Percentiles rank a stretch among this genome's conserved stretches.
These are phyloP conservation scores for Aschersonia sp. DNA, from an alignment of 2,329 filamentous ascomycete species.

Conservation along the genomic window DNA sequence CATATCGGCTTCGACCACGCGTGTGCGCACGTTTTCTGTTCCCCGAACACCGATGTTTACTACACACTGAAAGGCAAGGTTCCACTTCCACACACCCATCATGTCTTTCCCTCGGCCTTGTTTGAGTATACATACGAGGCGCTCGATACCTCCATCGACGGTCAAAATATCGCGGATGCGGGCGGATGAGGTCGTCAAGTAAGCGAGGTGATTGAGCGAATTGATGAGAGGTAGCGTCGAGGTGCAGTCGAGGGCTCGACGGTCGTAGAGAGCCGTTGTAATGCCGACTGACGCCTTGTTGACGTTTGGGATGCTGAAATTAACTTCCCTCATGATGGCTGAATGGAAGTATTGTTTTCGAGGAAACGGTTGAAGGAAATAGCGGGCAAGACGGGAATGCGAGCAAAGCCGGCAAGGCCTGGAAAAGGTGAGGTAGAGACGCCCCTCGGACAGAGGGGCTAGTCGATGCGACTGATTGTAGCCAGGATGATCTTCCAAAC, in stretches of 20 bases:
- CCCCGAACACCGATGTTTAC: conserved; percentile 97
- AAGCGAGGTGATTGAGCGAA: conserved; percentile 95
- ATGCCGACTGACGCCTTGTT: conserved; percentile 99
- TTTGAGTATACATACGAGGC: conserved; percentile 94
- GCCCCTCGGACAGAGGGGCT: conserved; percentile 6
- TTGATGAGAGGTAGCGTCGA: conserved; percentile 96
- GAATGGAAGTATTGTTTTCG: conserved; percentile 3
- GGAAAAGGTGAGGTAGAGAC: conserved; percentile 1
- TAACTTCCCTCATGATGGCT: conserved; percentile 91
- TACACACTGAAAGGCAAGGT: conserved; percentile 94
- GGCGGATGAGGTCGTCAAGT: conserved; percentile 93
- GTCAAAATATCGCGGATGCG: conserved; percentile 96
- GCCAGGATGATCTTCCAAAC: conserved; percentile 1
- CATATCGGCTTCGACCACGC: conserved; percentile 97
- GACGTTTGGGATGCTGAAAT: conserved; percentile 98
- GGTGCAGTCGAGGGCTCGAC: conserved; percentile 92
- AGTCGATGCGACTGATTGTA: neutral
- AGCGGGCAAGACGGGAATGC: neutral
- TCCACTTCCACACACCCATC: conserved; percentile 99
- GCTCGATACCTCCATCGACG: conserved; percentile 95
- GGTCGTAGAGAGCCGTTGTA: conserved; percentile 95
- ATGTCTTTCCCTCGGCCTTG: conserved; percentile 93
- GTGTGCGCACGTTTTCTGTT: conserved; percentile 83
- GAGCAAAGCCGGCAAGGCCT: neutral
- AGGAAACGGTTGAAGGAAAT: neutral